phyloP scores from a whole-genome alignment of 2,329 filamentous ascomycete species.

The Scedosporium apiospermum region DNA sequence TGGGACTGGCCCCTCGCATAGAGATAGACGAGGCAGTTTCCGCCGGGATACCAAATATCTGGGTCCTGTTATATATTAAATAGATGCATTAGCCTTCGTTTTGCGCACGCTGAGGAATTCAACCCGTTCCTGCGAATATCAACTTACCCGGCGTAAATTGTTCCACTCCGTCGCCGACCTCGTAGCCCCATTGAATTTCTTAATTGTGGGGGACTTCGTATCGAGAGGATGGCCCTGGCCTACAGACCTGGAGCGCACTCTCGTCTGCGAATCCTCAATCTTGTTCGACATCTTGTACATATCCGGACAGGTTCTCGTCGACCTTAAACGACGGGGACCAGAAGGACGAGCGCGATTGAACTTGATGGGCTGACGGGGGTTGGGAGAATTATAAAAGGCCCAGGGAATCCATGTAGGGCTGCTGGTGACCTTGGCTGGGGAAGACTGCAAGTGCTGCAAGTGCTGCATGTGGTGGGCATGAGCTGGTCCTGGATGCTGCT shows the following conservation, averaged over 20 bases:
- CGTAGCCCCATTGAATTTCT: constrained; percentile 41
- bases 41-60: constrained; percentile 59
- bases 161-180: constrained; percentile 36
- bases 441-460: neutral
- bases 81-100: constrained; percentile 8
- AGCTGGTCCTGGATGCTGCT: neutral
- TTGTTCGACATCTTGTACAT: neutral
- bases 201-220: constrained; percentile 17
- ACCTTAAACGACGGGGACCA: neutral
- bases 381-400: neutral
- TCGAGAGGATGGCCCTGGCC: neutral
- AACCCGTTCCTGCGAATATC: neutral
- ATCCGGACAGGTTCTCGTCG: neutral
- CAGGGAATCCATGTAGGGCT: neutral
- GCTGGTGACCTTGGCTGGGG: neutral
- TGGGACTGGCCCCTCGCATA: constrained; percentile 56
- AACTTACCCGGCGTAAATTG: constrained; percentile 34
- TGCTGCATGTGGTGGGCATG: neutral
- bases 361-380: neutral
- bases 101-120: neutral
- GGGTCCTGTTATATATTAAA: constrained; percentile 43
- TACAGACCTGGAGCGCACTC: constrained; percentile 11
- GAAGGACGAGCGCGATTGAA: neutral
- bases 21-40: constrained; percentile 62
- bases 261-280: neutral